Evolutionary conservation across 2,329 filamentous ascomycete genomes (phyloP).

Genomic region (Endocalyx cinctus): DNA sequence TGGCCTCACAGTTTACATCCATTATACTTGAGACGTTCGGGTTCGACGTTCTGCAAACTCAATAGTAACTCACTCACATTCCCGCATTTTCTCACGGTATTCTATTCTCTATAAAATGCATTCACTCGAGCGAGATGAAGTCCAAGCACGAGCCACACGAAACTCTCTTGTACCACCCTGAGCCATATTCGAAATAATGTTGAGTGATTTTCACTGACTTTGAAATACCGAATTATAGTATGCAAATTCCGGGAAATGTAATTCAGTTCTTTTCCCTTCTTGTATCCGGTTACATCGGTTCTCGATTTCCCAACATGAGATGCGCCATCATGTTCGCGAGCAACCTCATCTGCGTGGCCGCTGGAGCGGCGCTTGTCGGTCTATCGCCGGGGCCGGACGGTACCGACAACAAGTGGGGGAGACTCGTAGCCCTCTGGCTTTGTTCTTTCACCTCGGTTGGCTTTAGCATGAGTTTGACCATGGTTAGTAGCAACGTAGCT

Average conservation of each 20-base stretch:
- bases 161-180: no score
- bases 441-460: slow-evolving; percentile 28
- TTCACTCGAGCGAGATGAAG: no score
- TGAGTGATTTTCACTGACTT: no score
- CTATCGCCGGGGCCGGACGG: slow-evolving; percentile 33
- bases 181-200: no score
- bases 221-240: no score
- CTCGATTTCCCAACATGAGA: slow-evolving; percentile 42
- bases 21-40: slow-evolving; percentile 25
- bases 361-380: slow-evolving; percentile 47
- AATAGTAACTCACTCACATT: no score
- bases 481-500: slow-evolving; percentile 29
- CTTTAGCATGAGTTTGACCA: slow-evolving; percentile 29
- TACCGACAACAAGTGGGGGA: slow-evolving; percentile 47
- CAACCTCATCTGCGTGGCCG: slow-evolving; percentile 51
- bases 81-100: no score
- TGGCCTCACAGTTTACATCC: slow-evolving; percentile 17
- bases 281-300: slow-evolving; percentile 46
- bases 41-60: slow-evolving; percentile 43
- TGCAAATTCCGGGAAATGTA: slow-evolving; percentile 57
- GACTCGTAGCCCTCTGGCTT: slow-evolving; percentile 54
- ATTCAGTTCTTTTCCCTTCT: slow-evolving; percentile 52
- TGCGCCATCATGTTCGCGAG: slow-evolving; percentile 52
- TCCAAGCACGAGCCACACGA: no score
- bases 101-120: no score